Evolutionary conservation across 176 grass and related monocot species (phyloP).

Genomic region (Triticum urartu): DNA sequence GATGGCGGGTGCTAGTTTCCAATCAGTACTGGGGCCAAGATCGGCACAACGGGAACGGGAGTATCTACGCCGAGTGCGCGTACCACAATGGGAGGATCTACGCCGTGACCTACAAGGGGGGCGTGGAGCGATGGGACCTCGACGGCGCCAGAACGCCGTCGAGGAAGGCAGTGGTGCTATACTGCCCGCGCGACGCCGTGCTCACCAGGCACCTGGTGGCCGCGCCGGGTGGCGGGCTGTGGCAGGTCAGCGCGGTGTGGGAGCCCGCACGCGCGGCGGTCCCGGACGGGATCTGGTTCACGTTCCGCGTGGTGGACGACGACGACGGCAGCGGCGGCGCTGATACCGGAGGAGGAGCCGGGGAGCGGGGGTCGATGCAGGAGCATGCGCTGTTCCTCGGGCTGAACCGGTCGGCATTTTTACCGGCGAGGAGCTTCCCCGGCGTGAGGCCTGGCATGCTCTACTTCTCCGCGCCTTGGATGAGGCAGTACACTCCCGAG

Average conservation of each 20-base stretch:
- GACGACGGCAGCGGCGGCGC: not conserved
- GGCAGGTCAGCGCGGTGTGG: not conserved
- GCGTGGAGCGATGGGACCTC: not conserved
- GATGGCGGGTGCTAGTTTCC: slow-evolving; percentile 11
- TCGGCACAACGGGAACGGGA: no score
- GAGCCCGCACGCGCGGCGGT: not conserved
- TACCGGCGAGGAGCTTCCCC: not conserved
- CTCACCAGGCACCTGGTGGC: slow-evolving; percentile 16
- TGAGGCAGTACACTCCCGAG: not conserved
- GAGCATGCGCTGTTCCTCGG: slow-evolving; percentile 24
- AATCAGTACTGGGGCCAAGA: not conserved
- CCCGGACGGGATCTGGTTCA: not conserved
- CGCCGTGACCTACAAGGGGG: not conserved
- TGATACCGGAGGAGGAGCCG: not conserved
- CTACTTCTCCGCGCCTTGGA: slow-evolving; percentile 11
- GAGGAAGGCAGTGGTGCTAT: not conserved
- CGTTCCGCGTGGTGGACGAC: not conserved
- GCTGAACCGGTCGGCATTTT: slow-evolving; percentile 10
- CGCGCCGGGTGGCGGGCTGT: not conserved
- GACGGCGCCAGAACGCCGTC: not conserved
- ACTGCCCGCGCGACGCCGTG: not conserved
- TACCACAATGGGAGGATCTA: slow-evolving; percentile 17
- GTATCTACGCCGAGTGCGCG: not conserved
- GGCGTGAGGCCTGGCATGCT: not conserved
- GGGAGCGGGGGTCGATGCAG: not conserved